A percentile compares a stretch with the other conserved stretches of the same genome.
Evolutionary conservation across 2,329 filamentous ascomycete species (phyloP).

Genomic region (Epichloe uncinata): DNA sequence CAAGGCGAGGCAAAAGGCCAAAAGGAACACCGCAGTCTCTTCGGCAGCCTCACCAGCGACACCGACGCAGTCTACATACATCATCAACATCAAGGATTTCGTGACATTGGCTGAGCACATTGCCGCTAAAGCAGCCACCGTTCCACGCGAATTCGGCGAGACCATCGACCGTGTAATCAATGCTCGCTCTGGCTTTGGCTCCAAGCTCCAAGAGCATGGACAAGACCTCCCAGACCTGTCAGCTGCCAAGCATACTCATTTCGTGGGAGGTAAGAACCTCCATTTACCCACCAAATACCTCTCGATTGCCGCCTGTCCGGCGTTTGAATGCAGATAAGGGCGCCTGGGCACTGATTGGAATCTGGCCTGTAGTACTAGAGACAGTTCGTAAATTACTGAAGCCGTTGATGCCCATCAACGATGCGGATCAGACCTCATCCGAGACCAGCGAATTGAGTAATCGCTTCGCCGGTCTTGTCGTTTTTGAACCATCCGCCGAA

Average conservation of each 20-base stretch:
- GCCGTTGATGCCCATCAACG: constrained; percentile 7
- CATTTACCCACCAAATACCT: constrained; percentile 11
- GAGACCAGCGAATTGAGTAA: constrained; percentile 11
- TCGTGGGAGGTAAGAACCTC: constrained; percentile 13
- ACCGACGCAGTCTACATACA: constrained; percentile 13
- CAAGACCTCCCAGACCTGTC: constrained; percentile 4
- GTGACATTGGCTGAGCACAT: constrained; percentile 20
- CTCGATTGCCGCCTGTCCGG: neutral
- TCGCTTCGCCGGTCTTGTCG: constrained; percentile 20
- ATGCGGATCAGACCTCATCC: neutral
- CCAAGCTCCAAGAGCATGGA: constrained; percentile 8
- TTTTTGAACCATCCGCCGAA: constrained; percentile 24
- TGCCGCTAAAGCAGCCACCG: constrained; percentile 7
- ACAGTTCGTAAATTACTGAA: constrained; percentile 19
- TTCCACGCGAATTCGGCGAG: constrained; percentile 17
- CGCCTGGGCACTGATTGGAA: neutral
- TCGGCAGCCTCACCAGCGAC: neutral
- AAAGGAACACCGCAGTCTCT: neutral
- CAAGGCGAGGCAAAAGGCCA: neutral
- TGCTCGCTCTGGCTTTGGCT: constrained; percentile 17
- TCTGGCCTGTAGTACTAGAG: constrained; percentile 17
- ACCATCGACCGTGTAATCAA: constrained; percentile 26
- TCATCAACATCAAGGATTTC: constrained; percentile 25
- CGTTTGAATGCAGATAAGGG: neutral
- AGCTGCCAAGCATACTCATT: constrained; percentile 10